Percentiles rank a stretch among this genome's conserved stretches.
Conservation (phyloP, 108 stramenopile species). For the Cyclotella baltica region DNA sequence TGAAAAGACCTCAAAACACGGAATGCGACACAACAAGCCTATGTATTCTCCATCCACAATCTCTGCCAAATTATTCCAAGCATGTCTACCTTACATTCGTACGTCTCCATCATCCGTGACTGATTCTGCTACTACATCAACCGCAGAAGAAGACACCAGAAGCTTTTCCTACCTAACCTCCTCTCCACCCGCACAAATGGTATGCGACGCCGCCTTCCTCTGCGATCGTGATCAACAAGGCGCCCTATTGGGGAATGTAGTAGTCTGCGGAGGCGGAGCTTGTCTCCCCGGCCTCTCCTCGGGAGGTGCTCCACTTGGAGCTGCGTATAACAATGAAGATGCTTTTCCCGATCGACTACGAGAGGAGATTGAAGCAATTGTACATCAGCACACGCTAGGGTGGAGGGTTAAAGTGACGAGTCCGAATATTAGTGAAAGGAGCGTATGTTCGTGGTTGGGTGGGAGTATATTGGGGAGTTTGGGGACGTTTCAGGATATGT, state of each 20-base stretch:
- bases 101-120: conserved; percentile 23
- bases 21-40: conserved; percentile 8
- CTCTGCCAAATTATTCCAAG: conserved; percentile 44
- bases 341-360: conserved; percentile 82
- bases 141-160: conserved; percentile 5
- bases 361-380: conserved; percentile 82
- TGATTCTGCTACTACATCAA: neutral
- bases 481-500: conserved; percentile 97
- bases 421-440: conserved; percentile 72
- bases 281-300: conserved; percentile 54
- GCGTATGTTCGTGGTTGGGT: conserved; percentile 91
- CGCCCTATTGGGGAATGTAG: conserved; percentile 78
- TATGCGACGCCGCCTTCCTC: conserved; percentile 86
- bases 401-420: conserved; percentile 90
- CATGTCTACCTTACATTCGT: conserved; percentile 48
- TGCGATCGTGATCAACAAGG: conserved; percentile 93
- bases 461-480: conserved; percentile 97
- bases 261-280: conserved; percentile 86
- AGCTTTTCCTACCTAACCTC: conserved; percentile 62
- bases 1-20: conserved; percentile 40
- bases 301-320: conserved; percentile 3
- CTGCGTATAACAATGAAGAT: conserved; percentile 52
- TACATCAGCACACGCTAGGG: conserved; percentile 87
- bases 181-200: conserved; percentile 78
- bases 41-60: conserved; percentile 32